phyloP scores from a whole-genome alignment of 1,139 yeast species.

The Pichia cactophila region DNA sequence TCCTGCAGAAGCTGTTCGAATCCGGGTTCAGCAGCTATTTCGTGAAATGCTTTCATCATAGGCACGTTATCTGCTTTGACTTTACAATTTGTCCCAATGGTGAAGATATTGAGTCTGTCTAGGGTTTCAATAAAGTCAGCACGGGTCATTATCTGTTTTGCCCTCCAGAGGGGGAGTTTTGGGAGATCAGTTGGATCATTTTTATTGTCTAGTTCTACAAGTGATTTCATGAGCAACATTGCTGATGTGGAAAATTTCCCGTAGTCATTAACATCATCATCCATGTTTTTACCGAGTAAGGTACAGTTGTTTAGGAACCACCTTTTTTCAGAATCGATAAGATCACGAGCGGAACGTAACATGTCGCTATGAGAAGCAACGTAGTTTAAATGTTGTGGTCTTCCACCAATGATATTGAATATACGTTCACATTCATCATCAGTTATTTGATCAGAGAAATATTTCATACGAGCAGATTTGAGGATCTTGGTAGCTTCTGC shows the following conservation, averaged over 20 bases:
- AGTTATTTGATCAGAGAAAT: conserved; percentile 35
- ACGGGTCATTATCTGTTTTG: conserved; percentile 78
- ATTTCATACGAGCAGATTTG: conserved; percentile 43
- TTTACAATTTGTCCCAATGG: conserved; percentile 65
- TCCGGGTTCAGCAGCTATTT: conserved; percentile 64
- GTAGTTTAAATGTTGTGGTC: conserved; percentile 75
- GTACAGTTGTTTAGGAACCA: conserved; percentile 86
- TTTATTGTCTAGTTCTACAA: conserved; percentile 45
- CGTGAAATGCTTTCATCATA: conserved; percentile 86
- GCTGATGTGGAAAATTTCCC: conserved; percentile 77
- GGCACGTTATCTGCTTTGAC: conserved; percentile 80
- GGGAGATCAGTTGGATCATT: conserved; percentile 48
- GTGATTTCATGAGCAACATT: conserved; percentile 64
- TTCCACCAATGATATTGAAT: conserved; percentile 71
- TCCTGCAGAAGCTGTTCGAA: conserved; percentile 64
- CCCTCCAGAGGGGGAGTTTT: conserved; percentile 74
- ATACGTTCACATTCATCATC: conserved; percentile 33
- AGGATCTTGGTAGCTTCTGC: conserved; percentile 51
- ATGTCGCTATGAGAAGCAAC: conserved; percentile 63
- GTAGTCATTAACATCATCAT: conserved; percentile 81
- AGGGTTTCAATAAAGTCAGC: conserved; percentile 71
- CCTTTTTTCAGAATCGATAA: conserved; percentile 74
- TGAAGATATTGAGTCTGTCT: conserved; percentile 70
- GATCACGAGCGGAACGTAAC: conserved; percentile 55
- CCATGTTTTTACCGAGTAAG: conserved; percentile 68